These are phyloP conservation scores for Aaosphaeria pasadenensis DNA, from an alignment of 2,329 filamentous ascomycete species.

Conservation along the genomic window DNA sequence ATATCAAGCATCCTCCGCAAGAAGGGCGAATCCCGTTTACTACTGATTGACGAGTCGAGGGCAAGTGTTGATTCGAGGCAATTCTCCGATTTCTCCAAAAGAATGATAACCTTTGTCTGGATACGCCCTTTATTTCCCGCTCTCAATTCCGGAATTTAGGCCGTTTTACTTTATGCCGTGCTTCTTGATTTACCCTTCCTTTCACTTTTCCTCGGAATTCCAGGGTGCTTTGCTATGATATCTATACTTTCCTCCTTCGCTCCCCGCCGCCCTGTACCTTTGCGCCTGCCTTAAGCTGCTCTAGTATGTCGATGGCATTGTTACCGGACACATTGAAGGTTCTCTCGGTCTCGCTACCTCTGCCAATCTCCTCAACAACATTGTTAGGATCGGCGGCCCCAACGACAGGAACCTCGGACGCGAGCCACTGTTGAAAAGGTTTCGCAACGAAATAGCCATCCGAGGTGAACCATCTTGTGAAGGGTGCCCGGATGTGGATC, in stretches of 20 bases:
- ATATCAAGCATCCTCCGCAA: no score
- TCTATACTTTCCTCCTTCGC: constrained; percentile 31
- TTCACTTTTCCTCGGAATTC: no score
- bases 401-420: constrained; percentile 63
- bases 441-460: constrained; percentile 73
- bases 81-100: no score
- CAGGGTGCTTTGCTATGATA: no score
- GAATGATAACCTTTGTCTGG: no score
- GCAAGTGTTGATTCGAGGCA: no score
- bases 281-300: constrained; percentile 29
- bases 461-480: constrained; percentile 68
- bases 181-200: no score
- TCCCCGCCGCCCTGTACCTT: constrained; percentile 24
- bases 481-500: constrained; percentile 60
- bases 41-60: no score
- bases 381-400: constrained; percentile 62
- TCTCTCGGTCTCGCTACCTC: constrained; percentile 27
- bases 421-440: constrained; percentile 77
- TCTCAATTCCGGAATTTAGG: no score
- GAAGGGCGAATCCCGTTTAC: no score
- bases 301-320: constrained; percentile 33
- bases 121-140: no score
- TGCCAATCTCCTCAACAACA: constrained; percentile 43
- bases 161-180: no score
- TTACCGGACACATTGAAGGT: constrained; percentile 26